These are phyloP conservation scores for Tulasnella sp. DNA, from an alignment of 768 basidiomycete species.

Conservation along the genomic window DNA sequence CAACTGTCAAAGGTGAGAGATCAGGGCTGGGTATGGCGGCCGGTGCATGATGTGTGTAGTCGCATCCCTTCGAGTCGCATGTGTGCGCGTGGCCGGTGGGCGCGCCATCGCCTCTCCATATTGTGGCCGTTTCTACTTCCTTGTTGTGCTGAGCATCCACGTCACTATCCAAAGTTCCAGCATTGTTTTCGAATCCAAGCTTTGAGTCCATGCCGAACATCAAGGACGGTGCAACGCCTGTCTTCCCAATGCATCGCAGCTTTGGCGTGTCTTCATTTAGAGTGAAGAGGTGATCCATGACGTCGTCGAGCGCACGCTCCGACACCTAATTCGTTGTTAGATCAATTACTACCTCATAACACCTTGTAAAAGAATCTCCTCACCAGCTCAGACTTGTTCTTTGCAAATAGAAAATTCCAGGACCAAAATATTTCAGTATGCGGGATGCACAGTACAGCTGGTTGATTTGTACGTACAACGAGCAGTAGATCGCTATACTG, in stretches of 20 bases:
- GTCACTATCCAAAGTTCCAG: slow-evolving; percentile 19
- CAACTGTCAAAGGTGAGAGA: slow-evolving; percentile 27
- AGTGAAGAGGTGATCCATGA: slow-evolving; percentile 79
- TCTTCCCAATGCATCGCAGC: slow-evolving; percentile 51
- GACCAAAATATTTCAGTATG: neutral
- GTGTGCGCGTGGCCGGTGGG: slow-evolving; percentile 8
- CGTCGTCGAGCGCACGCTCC: slow-evolving; percentile 66
- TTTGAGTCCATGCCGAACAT: slow-evolving; percentile 88
- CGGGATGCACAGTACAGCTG: neutral
- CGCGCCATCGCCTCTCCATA: slow-evolving; percentile 37
- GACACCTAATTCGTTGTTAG: slow-evolving; percentile 27
- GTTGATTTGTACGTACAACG: slow-evolving; percentile 41
- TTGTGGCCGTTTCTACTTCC: slow-evolving; percentile 73
- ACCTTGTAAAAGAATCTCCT: neutral
- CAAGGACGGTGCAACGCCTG: slow-evolving; percentile 63
- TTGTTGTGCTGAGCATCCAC: slow-evolving; percentile 43
- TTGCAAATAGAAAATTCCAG: neutral
- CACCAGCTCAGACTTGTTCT: slow-evolving; percentile 89
- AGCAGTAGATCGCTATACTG: slow-evolving; percentile 88
- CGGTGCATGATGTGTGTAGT: slow-evolving; percentile 21
- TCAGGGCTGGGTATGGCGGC: neutral
- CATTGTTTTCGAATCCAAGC: slow-evolving; percentile 39
- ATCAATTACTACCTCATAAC: too few relatives aligned
- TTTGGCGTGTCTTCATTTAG: slow-evolving; percentile 87
- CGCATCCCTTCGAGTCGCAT: too few relatives aligned